Evolutionary conservation across 164 flowering plant species (phyloP).

Genomic region (Akebia trifoliata): DNA sequence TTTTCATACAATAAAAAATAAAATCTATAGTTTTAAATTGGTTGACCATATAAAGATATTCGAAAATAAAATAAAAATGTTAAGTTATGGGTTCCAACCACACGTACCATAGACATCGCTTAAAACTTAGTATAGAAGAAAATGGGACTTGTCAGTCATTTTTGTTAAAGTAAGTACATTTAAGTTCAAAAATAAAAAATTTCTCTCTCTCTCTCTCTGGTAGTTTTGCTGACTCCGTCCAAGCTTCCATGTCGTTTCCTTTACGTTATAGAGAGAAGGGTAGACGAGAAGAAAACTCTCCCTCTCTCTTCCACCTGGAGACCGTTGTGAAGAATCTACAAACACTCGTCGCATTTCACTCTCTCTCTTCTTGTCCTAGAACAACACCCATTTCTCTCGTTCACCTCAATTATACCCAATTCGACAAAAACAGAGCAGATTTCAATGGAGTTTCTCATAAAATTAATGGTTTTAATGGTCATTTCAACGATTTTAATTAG

Average conservation of each 20-base stretch:
- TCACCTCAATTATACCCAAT: neutral
- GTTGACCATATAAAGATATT: too few relatives aligned
- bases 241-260: slow-evolving; percentile 14
- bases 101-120: too few relatives aligned
- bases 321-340: slow-evolving; percentile 1
- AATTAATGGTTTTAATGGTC: slow-evolving; percentile 7
- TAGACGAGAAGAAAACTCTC: neutral
- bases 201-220: slow-evolving; percentile 2
- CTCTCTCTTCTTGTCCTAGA: neutral
- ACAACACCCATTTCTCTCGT: neutral
- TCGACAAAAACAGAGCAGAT: neutral
- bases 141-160: neutral
- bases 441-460: slow-evolving; percentile 19
- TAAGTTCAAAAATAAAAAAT: neutral
- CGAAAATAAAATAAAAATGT: too few relatives aligned
- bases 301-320: slow-evolving; percentile 13
- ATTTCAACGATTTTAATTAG: neutral
- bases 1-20: too few relatives aligned
- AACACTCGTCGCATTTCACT: slow-evolving; percentile 6
- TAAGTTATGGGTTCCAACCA: too few relatives aligned
- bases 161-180: neutral
- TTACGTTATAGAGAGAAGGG: slow-evolving; percentile 13
- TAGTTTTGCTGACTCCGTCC: slow-evolving; percentile 15
- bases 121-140: neutral
- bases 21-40: too few relatives aligned